These are phyloP conservation scores for Candida caryicola DNA, from an alignment of 805 yeast species.

Conservation along the genomic window DNA sequence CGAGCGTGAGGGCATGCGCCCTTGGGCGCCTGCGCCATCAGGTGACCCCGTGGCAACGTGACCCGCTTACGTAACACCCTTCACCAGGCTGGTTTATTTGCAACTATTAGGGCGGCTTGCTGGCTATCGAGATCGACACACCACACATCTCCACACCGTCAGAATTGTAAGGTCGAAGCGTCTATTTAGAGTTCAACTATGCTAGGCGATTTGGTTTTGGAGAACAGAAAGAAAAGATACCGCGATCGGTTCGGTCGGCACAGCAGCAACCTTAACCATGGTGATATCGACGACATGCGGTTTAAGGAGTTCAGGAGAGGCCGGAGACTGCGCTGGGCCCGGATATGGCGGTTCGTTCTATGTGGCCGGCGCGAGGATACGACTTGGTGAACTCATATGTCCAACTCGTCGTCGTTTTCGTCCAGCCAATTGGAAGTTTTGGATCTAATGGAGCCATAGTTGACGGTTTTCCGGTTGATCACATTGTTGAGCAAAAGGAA, in stretches of 20 bases:
- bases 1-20: no score
- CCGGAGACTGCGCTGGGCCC: neutral
- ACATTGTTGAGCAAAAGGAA: constrained; percentile 21
- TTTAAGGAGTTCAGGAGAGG: neutral
- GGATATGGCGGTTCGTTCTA: neutral
- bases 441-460: constrained; percentile 19
- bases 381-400: no score
- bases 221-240: constrained; percentile 7
- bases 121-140: no score
- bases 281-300: neutral
- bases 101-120: no score
- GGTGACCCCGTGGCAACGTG: no score
- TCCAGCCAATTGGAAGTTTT: constrained; percentile 10
- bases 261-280: no score
- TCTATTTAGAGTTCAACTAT: neutral
- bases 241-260: neutral
- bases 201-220: constrained; percentile 10
- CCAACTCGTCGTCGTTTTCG: constrained; percentile 33
- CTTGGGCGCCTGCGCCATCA: no score
- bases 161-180: no score
- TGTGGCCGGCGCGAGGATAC: neutral
- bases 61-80: no score
- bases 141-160: no score
- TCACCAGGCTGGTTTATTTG: no score
- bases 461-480: constrained; percentile 32